Base-by-base conservation (phyloP, 108 stramenopile species). In the Skeletonema tropicum region DNA sequence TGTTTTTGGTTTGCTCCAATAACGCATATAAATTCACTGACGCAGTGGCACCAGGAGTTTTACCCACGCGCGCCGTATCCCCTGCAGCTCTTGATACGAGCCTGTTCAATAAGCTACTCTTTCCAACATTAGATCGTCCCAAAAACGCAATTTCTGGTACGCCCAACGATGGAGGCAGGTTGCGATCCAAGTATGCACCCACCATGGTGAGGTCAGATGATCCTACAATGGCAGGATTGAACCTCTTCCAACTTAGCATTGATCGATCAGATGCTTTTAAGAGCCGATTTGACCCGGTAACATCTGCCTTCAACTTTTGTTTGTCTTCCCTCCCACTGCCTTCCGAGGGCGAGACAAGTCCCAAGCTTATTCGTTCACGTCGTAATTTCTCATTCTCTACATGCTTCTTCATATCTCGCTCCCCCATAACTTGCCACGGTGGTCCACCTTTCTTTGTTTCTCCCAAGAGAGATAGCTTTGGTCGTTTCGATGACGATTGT, bases 41-140 rank as follows among this genome's bases (percentile, higher is more conserved):
- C 6, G 93, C 93, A 10, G 93, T 94, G 2, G 93, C 93, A 26
- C 93, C 93, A 5, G 93, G 93, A 30, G 93, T 94, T 60, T 94
- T 94, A 41, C 93, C 93, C 13, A 94, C 93, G 41, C 90, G 78
- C 31, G 93, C 93, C 38, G 68, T 52, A 63, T 90, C 89, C 14
- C 76, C 80, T 10, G 70, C 80, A 26, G 70, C 70, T 32, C 73
- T 71, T 35, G 69, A 70, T 10, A 76, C 75, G 17, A 81, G 65
- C 35, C 49, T 70, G 57, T 96, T 97, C 60, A 98, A 72, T 36
- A 98, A 77, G 33, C 85, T 86, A 23, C 89, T 91, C 75, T 97
- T 98, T 17, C 98, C 98, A 26, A 97, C 97, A 79, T 98, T 98
- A 67, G 91, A 92, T 67, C 97, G 74, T 14, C 98, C 98, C 26